phyloP scores from a whole-genome alignment of 208 protist genomes.

The Herpetomonas tarakana region DNA sequence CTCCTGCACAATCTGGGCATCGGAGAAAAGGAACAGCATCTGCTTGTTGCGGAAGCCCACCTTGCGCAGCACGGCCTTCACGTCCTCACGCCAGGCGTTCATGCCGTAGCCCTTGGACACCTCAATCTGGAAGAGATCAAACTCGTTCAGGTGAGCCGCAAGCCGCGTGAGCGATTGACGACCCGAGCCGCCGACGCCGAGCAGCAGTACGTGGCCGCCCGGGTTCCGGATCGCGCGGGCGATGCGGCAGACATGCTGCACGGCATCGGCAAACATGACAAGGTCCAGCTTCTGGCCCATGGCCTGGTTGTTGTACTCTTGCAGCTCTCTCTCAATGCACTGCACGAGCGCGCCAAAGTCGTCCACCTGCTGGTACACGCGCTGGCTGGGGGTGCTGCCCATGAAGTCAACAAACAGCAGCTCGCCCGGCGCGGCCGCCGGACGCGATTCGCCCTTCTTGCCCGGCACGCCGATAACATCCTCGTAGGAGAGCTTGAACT shows the following conservation, averaged over 20 bases:
- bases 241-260: slow-evolving; percentile 96
- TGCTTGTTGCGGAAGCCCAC: slow-evolving; percentile 95
- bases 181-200: slow-evolving; percentile 98
- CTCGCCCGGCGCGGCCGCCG: not conserved
- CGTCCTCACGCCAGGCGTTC: slow-evolving; percentile 96
- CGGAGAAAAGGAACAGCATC: slow-evolving; percentile 97
- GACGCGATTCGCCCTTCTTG: not conserved
- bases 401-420: slow-evolving; percentile 97
- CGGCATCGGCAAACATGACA: slow-evolving; percentile 97
- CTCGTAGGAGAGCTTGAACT: slow-evolving; percentile 74
- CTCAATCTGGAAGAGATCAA: slow-evolving; percentile 94
- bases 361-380: slow-evolving; percentile 88
- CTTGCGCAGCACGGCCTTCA: slow-evolving; percentile 90
- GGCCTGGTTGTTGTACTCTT: slow-evolving; percentile 92
- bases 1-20: slow-evolving; percentile 98
- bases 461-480: slow-evolving; percentile 49
- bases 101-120: slow-evolving; percentile 96
- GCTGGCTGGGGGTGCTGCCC: slow-evolving; percentile 53
- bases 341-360: slow-evolving; percentile 79
- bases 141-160: slow-evolving; percentile 95
- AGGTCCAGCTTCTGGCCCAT: slow-evolving; percentile 91
- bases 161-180: slow-evolving; percentile 95
- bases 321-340: slow-evolving; percentile 85
- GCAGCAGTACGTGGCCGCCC: slow-evolving; percentile 95
- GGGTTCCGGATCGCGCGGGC: slow-evolving; percentile 95